These are phyloP conservation scores for Fusarium tjaetaba DNA, from an alignment of 2,329 filamentous ascomycete genomes.

Conservation along the genomic window DNA sequence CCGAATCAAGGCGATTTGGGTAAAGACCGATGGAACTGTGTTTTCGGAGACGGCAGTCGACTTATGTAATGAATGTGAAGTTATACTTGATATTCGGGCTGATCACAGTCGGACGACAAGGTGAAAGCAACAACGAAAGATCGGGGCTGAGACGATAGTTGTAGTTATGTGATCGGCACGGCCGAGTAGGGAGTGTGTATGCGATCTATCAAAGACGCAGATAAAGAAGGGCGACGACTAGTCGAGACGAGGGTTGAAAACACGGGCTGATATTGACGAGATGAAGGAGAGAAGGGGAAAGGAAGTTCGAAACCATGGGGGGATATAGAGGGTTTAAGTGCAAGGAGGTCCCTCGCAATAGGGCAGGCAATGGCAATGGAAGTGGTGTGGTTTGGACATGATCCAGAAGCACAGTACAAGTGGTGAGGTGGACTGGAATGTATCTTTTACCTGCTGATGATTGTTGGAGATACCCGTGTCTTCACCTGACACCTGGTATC, in stretches of 20 bases:
- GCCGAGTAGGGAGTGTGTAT: conserved; percentile 47
- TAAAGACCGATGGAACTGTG: conserved; percentile 4
- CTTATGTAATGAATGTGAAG: conserved; percentile 25
- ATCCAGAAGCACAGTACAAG: conserved; percentile 16
- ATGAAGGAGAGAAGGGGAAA: conserved; percentile 38
- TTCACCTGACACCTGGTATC: conserved; percentile 14
- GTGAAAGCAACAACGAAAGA: conserved; percentile 30
- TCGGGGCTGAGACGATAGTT: conserved; percentile 32
- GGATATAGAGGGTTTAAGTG: conserved; percentile 38
- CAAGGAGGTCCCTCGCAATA: conserved; percentile 22
- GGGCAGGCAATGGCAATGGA: conserved; percentile 3
- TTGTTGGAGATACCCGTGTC: conserved; percentile 6
- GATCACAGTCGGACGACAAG: conserved; percentile 32
- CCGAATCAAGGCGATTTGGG: background rate
- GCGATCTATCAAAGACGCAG: conserved; percentile 65
- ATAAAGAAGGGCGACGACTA: conserved; percentile 44
- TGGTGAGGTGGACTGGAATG: background rate
- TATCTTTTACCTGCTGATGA: conserved; percentile 1
- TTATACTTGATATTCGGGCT: conserved; percentile 21
- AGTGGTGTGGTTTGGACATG: conserved; percentile 8
- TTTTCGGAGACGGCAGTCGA: conserved; percentile 10
- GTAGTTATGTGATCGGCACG: conserved; percentile 46
- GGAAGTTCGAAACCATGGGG: conserved; percentile 25
- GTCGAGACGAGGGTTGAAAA: conserved; percentile 40
- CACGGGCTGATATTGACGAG: conserved; percentile 29